Evolutionary conservation across 768 basidiomycete genomes (phyloP).

Genomic region (Sistotremastrum suecicum): DNA sequence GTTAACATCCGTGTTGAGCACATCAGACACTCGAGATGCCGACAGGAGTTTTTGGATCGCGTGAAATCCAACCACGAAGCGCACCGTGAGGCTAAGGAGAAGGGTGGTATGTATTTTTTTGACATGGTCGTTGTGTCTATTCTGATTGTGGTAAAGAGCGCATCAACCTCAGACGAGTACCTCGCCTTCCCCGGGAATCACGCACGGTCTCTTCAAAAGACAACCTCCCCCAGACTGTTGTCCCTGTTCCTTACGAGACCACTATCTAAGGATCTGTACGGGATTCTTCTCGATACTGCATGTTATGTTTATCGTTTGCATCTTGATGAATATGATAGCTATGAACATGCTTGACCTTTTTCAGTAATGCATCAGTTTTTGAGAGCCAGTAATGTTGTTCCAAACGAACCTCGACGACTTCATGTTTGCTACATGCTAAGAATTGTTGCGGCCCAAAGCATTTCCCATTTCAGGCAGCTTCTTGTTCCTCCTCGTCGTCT

Average conservation of each 20-base stretch:
- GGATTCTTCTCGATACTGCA: too few relatives aligned
- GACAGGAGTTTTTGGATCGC: conserved; percentile 93
- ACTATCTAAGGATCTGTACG: conserved; percentile 50
- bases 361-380: too few relatives aligned
- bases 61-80: conserved; percentile 84
- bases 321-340: too few relatives aligned
- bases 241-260: conserved; percentile 89
- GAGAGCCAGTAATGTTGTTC: too few relatives aligned
- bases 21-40: conserved; percentile 90
- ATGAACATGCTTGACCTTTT: too few relatives aligned
- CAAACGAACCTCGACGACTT: too few relatives aligned
- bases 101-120: conserved; percentile 53
- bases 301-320: too few relatives aligned
- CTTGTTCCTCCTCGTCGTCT: conserved; percentile 35
- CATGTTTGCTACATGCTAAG: too few relatives aligned
- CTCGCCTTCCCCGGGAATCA: conserved; percentile 67
- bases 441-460: too few relatives aligned
- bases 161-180: conserved; percentile 75
- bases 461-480: conserved; percentile 7
- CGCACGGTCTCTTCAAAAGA: conserved; percentile 54
- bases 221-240: conserved; percentile 88
- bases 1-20: conserved; percentile 98
- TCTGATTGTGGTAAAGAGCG: conserved; percentile 37
- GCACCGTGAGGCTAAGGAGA: conserved; percentile 77
- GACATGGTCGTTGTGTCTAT: not conserved